Percentiles rank a stretch among this genome's conserved stretches.
Evolutionary conservation across 257 asterid genomes (phyloP).

Genomic region (Fraxinus pennsylvanica): DNA sequence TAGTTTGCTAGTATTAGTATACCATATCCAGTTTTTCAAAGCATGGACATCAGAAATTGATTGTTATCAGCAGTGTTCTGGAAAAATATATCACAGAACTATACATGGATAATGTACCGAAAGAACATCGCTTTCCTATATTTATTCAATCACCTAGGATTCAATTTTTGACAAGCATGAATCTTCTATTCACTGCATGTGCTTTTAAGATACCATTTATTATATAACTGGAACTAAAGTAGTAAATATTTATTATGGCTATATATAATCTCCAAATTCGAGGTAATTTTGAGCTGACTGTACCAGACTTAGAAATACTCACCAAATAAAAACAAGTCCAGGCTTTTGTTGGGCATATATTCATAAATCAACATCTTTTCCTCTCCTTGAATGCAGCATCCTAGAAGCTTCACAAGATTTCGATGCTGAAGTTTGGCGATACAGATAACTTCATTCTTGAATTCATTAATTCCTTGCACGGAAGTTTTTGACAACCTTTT

Average conservation of each 20-base stretch:
- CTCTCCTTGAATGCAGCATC: slow-evolving; percentile 37
- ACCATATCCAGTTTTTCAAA: neutral
- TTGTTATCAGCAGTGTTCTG: neutral
- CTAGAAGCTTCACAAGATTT: slow-evolving; percentile 43
- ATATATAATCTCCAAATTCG: neutral
- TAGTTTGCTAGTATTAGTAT: neutral
- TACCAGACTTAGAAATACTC: neutral
- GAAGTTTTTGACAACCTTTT: slow-evolving; percentile 1
- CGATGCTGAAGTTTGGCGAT: slow-evolving; percentile 46
- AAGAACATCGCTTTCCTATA: neutral
- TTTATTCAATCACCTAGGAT: neutral
- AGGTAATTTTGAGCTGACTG: neutral
- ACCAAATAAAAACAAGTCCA: slow-evolving; percentile 38
- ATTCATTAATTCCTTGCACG: neutral
- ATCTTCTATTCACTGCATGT: neutral
- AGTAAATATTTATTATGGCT: too few species aligned
- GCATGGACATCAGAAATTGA: neutral
- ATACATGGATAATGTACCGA: neutral
- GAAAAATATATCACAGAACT: neutral
- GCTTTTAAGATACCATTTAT: neutral
- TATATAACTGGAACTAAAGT: neutral
- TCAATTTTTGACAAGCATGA: neutral
- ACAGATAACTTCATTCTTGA: slow-evolving; percentile 38
- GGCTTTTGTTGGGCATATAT: slow-evolving; percentile 39
- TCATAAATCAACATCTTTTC: slow-evolving; percentile 42